phyloP scores from a whole-genome alignment of 1,139 yeast genomes.

The Diutina catenulata region DNA sequence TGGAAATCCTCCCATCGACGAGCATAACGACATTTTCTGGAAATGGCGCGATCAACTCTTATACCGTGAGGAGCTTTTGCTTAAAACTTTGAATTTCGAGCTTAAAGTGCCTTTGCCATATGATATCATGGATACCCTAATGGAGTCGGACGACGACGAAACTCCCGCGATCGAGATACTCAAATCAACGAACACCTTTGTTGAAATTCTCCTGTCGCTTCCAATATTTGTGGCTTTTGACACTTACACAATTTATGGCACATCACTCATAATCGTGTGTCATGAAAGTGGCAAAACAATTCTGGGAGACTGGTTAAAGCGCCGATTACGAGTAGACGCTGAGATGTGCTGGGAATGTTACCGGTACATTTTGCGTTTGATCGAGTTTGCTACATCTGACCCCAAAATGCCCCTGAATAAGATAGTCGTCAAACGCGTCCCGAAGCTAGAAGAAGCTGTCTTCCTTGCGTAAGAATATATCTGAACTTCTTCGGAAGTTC shows the following conservation, averaged over 20 bases:
- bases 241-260: conserved; percentile 22
- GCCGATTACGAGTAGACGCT: conserved; percentile 13
- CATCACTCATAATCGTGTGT: conserved; percentile 18
- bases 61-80: conserved; percentile 31
- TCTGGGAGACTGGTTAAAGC: conserved; percentile 16
- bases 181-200: conserved; percentile 22
- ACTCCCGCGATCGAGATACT: conserved; percentile 18
- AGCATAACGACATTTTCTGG: conserved; percentile 33
- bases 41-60: conserved; percentile 35
- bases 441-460: background rate
- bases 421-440: background rate
- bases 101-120: conserved; percentile 29
- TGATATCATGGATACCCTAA: conserved; percentile 15
- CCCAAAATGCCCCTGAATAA: conserved; percentile 12
- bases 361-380: conserved; percentile 19
- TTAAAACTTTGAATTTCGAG: conserved; percentile 30
- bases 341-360: conserved; percentile 21
- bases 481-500: too few relatives aligned
- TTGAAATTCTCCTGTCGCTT: conserved; percentile 30
- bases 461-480: background rate
- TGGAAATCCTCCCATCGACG: conserved; percentile 19
- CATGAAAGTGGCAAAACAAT: conserved; percentile 19
- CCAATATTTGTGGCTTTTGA: conserved; percentile 29
- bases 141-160: conserved; percentile 8
- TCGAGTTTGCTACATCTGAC: conserved; percentile 19